Base-by-base conservation (phyloP, 2,329 filamentous ascomycete species). In the Coniochaeta sp. region DNA sequence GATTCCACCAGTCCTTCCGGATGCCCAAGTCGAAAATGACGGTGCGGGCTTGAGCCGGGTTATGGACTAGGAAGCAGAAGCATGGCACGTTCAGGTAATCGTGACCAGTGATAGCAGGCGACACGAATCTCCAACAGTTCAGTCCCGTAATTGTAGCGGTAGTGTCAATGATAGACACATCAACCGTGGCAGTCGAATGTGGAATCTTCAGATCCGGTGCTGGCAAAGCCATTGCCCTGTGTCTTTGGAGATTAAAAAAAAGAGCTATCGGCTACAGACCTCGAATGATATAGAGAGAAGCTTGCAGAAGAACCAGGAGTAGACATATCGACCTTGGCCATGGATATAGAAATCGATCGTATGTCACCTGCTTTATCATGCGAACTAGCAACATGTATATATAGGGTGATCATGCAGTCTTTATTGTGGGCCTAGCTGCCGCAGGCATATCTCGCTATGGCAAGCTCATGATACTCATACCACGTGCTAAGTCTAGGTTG, bases 141-240 rank as follows among this genome's bases (percentile, higher is more conserved):
- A 69, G 58, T 12, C 67, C 71, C 4, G 58, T 65, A 5, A 73
- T 60, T 0, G 57, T 63, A 22, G 64, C 62, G 3, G 64, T 68
- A 0, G 68, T 71, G 63, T 74, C 63, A 59, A 74, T 69, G 63
- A 74, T 72, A 28, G 68, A 71, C 24, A 74, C 67, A 40, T 68
- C 60, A 28, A 74, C 71, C 1, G 67, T 72, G 34, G 68, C 64
- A 3, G 64, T 60, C 14, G 71, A 74, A 1, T 63, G 24, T 0
- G 72, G 72, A 47, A 74, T 72, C n/a, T 68, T 63, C 17, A 73
- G 64, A 22, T 71, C 62, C 14, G 67, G 70, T 34, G 60, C 65
- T 62, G 55, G 58, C 6, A 55, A 24, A 33, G 52, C 28, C 58
- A 60, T 62, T 17, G 59, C 58, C 40, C 6, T 26, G 22, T n/a